These are phyloP conservation scores for Entomortierella chlamydospora DNA, from an alignment of 192 early-diverging fungal genomes.

Conservation along the genomic window DNA sequence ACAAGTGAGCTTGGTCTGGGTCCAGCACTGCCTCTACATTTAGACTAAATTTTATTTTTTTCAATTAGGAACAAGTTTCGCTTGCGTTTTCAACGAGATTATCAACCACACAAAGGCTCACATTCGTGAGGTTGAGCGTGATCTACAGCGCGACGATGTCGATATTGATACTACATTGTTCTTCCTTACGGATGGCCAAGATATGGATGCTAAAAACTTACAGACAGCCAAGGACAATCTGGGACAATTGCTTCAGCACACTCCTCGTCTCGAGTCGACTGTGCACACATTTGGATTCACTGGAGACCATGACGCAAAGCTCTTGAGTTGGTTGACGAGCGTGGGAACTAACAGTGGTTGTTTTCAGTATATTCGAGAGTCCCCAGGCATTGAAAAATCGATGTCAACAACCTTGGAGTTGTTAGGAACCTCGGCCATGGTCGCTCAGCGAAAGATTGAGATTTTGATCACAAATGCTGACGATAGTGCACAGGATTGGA, in stretches of 20 bases:
- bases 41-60: neutral
- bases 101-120: conserved; percentile 3
- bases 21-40: conserved; percentile 2
- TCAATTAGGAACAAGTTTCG: conserved; percentile 49
- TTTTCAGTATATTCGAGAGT: conserved; percentile 55
- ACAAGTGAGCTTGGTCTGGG: neutral
- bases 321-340: conserved; percentile 57
- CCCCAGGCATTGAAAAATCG: conserved; percentile 29
- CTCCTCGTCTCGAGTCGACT: conserved; percentile 20
- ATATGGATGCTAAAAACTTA: neutral
- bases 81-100: conserved; percentile 34
- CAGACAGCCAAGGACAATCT: neutral
- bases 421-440: conserved; percentile 31
- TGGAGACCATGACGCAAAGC: conserved; percentile 42
- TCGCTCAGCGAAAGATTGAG: conserved; percentile 30
- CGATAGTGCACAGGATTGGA: conserved; percentile 10
- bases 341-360: conserved; percentile 52
- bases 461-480: neutral
- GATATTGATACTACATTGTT: conserved; percentile 46
- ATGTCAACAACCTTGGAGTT: conserved; percentile 50
- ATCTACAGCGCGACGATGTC: too few relatives aligned
- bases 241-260: conserved; percentile 15
- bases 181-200: conserved; percentile 58
- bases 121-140: neutral
- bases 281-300: conserved; percentile 59